phyloP scores from a whole-genome alignment of 306 rosid genomes.

The Herpetospermum pedunculosum region DNA sequence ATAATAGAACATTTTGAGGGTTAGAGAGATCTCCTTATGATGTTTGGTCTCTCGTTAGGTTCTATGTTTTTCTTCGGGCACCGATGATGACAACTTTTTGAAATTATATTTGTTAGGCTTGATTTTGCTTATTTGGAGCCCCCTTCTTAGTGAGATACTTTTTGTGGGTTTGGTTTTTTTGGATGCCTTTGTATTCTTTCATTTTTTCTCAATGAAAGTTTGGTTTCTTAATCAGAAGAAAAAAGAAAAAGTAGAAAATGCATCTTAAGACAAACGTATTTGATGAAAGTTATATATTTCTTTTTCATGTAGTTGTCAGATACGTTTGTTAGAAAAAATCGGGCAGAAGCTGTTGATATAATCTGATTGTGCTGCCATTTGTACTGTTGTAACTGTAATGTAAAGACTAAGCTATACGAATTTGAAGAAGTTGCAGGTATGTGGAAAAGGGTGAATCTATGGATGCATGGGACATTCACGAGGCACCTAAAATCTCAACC shows the following conservation, averaged over 20 bases:
- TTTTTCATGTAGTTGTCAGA: neutral
- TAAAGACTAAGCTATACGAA: neutral
- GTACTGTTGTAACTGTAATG: neutral
- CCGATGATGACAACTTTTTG: too few relatives aligned
- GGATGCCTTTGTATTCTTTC: too few relatives aligned
- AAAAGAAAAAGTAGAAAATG: neutral
- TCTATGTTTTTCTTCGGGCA: too few relatives aligned
- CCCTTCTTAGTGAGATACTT: too few relatives aligned
- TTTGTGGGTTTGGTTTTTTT: too few relatives aligned
- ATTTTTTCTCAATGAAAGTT: too few relatives aligned
- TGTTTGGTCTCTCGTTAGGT: too few relatives aligned
- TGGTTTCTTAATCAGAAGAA: too few relatives aligned
- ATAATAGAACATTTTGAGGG: too few relatives aligned
- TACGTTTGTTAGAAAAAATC: neutral
- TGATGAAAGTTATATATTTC: neutral
- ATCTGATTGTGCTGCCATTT: neutral
- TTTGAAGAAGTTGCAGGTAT: neutral
- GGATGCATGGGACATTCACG: neutral
- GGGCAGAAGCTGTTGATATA: neutral
- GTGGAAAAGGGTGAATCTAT: neutral
- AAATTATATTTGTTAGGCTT: too few relatives aligned
- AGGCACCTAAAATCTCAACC: constrained; percentile 9
- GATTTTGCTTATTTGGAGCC: too few relatives aligned
- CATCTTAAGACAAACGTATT: neutral
- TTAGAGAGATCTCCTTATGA: too few relatives aligned